Conservation (phyloP, 2,329 filamentous ascomycete genomes). For the Ilyonectria sp. region DNA sequence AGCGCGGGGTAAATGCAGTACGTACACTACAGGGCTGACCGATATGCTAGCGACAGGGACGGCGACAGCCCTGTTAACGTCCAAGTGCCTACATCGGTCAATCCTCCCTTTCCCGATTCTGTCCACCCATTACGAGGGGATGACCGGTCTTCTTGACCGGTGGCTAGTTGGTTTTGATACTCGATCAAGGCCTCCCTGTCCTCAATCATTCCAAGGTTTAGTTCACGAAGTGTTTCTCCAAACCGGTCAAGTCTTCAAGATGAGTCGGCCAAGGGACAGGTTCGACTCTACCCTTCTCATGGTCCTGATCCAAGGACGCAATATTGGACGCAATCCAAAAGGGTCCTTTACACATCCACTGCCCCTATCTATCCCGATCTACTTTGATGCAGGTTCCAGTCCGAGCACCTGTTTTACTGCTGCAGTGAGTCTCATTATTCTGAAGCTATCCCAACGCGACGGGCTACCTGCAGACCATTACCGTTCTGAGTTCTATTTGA, state of each 20-base stretch:
- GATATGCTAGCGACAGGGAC: conserved; percentile 6
- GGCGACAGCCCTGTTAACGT: not conserved
- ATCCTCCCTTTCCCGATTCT: not conserved
- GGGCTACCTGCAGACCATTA: conserved; percentile 4
- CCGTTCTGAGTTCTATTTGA: conserved; percentile 11
- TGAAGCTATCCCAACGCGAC: conserved; percentile 21
- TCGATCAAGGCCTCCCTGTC: conserved; percentile 4
- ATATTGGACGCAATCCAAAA: not conserved
- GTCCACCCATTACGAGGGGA: not conserved
- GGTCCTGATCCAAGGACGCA: not conserved
- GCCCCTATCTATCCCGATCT: not conserved
- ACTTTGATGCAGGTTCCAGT: conserved; percentile 6
- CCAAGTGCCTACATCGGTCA: not conserved
- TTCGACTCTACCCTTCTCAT: not conserved
- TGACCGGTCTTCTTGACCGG: not conserved
- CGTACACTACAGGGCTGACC: conserved; percentile 12
- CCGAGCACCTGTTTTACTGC: conserved; percentile 15
- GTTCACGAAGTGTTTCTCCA: not conserved
- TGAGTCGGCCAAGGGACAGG: not conserved
- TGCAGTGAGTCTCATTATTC: conserved; percentile 2
- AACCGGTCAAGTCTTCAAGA: not conserved
- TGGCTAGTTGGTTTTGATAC: conserved; percentile 4
- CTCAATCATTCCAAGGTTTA: conserved; percentile 14
- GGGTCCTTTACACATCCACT: not conserved
- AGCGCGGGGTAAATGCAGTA: conserved; percentile 23